Percentiles rank a stretch among this genome's conserved stretches.
phyloP scores from a whole-genome alignment of 306 rosid species.

The Vicia sativa region DNA sequence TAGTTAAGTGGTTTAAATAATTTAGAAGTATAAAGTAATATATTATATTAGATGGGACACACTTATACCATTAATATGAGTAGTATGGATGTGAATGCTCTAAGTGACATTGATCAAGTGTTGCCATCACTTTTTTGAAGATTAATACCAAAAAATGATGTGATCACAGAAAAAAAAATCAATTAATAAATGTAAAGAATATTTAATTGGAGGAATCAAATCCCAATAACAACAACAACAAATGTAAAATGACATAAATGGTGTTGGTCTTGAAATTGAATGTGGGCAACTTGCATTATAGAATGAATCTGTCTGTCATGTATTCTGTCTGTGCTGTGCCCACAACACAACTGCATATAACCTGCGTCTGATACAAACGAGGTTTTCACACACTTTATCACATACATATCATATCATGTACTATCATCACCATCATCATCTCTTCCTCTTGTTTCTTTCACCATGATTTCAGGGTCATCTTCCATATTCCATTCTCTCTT shows the following conservation, averaged over 20 bases:
- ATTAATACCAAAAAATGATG: too few relatives aligned
- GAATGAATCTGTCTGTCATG: constrained; percentile 26
- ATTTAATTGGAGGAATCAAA: background rate
- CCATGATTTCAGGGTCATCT: constrained; percentile 59
- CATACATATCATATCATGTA: constrained; percentile 7
- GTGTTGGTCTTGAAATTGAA: constrained; percentile 3
- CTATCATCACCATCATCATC: constrained; percentile 13
- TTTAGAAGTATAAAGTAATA: too few relatives aligned
- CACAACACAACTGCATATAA: constrained; percentile 19
- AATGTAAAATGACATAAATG: constrained; percentile 23
- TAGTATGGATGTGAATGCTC: too few relatives aligned
- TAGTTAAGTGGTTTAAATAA: too few relatives aligned
- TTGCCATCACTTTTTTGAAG: too few relatives aligned
- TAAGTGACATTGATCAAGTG: too few relatives aligned
- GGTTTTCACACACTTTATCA: constrained; percentile 16
- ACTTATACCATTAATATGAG: too few relatives aligned
- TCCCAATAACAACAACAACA: background rate
- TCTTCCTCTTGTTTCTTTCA: constrained; percentile 33
- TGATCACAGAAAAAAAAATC: too few relatives aligned
- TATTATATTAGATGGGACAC: too few relatives aligned
- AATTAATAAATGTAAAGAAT: too few relatives aligned
- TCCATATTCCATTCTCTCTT: constrained; percentile 29
- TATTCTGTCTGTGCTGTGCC: constrained; percentile 23
- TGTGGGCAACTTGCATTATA: constrained; percentile 7
- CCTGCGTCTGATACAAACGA: constrained; percentile 29